Base-by-base conservation (phyloP, 2,329 filamentous ascomycete species). In the Ciborinia camelliae region DNA sequence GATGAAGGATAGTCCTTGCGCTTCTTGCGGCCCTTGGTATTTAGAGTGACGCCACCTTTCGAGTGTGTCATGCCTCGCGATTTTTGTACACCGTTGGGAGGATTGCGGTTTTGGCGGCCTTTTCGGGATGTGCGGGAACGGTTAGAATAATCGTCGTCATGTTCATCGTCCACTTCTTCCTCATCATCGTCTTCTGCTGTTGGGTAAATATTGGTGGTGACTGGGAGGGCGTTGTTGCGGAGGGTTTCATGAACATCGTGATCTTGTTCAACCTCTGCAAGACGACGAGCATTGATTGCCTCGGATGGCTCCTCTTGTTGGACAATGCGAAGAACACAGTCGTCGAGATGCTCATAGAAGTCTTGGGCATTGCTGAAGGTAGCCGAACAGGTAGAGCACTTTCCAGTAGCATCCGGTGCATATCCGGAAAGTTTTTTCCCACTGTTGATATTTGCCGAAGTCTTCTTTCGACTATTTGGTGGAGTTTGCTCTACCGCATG, bases 401-500 rank as follows among this genome's bases (percentile, higher is more conserved):
- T 92, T 69, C 92, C 93, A 59, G 90, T 90, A 39, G 90, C 88
- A 72, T 95, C 90, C 66, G 87, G 84, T 26, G 89, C 84, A 73
- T 91, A 91, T 62, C 85, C 86, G 6, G 86, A 85, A 43, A 89
- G 81, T 77, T 89, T 90, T 69, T 80, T 80, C 52, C 72, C 72
- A 58, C 67, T 70, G 61, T 71, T 74, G 64, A 71, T 63, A 52
- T 68, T 73, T 9, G 70, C 69, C 7, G 73, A 73, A 60, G 82
- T 82, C 79, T 86, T 87, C 81, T 91, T 92, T 68, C 92, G 86
- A 76, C 90, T 91, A 76, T 97, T 97, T 0, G 93, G 93, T 8
- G 93, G 90, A 0, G 90, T 94, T 77, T 98, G 95, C 76, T 98
- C 95, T 28, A 98, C 94, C 39, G 90, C 89, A 76, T 99, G 95